These are phyloP conservation scores for Coprinellus aureogranulatus DNA, from an alignment of 768 basidiomycete species.

Conservation along the genomic window DNA sequence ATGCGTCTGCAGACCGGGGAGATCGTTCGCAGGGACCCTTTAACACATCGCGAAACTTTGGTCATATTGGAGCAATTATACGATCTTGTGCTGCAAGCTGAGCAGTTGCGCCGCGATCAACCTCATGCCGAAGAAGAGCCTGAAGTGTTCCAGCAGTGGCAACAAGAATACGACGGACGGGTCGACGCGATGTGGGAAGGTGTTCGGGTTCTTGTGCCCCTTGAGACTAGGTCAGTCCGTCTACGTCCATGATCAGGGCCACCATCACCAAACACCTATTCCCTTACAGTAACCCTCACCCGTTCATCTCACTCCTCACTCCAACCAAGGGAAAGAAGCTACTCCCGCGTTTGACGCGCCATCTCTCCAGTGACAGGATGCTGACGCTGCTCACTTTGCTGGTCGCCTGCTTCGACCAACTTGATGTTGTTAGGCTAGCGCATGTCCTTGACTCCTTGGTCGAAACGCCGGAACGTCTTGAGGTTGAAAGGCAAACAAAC, in stretches of 20 bases:
- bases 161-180: conserved; percentile 51
- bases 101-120: conserved; percentile 80
- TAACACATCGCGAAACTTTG: conserved; percentile 77
- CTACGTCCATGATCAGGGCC: not conserved
- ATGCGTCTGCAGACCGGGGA: conserved; percentile 49
- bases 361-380: conserved; percentile 75
- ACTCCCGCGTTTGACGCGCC: conserved; percentile 82
- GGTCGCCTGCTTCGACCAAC: conserved; percentile 89
- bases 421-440: conserved; percentile 85
- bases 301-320: conserved; percentile 88
- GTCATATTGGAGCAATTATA: conserved; percentile 81
- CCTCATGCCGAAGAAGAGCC: conserved; percentile 61
- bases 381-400: conserved; percentile 87
- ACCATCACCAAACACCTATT: not conserved
- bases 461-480: conserved; percentile 58
- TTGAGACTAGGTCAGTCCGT: conserved; percentile 78
- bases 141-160: conserved; percentile 44
- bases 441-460: conserved; percentile 65
- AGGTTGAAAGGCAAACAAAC: conserved; percentile 87
- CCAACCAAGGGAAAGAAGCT: conserved; percentile 92
- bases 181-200: conserved; percentile 78
- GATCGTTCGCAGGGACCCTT: conserved; percentile 64
- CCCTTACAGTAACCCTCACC: conserved; percentile 77
- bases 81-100: conserved; percentile 77
- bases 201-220: conserved; percentile 82